A percentile compares a stretch with the other conserved stretches of the same genome.
phyloP scores from a whole-genome alignment of 441 rosid species.

The Geranium incanum region DNA sequence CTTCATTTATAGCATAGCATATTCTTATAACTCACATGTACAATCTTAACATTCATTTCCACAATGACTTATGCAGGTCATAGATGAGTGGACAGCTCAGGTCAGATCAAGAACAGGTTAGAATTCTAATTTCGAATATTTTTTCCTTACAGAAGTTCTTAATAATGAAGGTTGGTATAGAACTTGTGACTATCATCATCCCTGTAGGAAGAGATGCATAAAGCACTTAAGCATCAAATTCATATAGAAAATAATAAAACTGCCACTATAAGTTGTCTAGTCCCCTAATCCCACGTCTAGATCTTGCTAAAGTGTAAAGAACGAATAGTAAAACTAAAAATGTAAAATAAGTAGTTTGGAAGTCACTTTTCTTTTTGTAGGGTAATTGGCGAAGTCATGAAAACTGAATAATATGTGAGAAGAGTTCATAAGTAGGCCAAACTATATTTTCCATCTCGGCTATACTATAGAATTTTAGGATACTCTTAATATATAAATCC shows the following conservation, averaged over 20 bases:
- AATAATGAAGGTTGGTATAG: neutral
- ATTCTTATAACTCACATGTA: neutral
- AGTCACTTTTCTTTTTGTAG: neutral
- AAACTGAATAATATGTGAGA: neutral
- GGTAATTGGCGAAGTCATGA: neutral
- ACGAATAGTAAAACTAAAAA: too few species aligned
- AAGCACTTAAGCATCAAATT: too few species aligned
- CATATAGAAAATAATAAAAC: too few species aligned
- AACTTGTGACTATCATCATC: too few species aligned
- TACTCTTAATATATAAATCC: too few species aligned
- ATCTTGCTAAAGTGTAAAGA: too few species aligned
- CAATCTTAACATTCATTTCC: slow-evolving; percentile 10
- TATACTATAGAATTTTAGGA: too few species aligned
- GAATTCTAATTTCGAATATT: neutral
- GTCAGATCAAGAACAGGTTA: slow-evolving; percentile 59
- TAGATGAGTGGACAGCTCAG: slow-evolving; percentile 72
- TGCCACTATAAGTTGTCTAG: too few species aligned
- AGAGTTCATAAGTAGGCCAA: neutral
- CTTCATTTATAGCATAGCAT: neutral
- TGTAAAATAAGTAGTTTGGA: neutral
- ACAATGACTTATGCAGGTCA: slow-evolving; percentile 34
- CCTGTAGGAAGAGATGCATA: too few species aligned
- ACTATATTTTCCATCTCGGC: too few species aligned
- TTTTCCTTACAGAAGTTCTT: neutral
- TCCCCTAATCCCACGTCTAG: too few species aligned